Evolutionary conservation across 768 basidiomycete genomes (phyloP).

Genomic region (Boletales sp.): DNA sequence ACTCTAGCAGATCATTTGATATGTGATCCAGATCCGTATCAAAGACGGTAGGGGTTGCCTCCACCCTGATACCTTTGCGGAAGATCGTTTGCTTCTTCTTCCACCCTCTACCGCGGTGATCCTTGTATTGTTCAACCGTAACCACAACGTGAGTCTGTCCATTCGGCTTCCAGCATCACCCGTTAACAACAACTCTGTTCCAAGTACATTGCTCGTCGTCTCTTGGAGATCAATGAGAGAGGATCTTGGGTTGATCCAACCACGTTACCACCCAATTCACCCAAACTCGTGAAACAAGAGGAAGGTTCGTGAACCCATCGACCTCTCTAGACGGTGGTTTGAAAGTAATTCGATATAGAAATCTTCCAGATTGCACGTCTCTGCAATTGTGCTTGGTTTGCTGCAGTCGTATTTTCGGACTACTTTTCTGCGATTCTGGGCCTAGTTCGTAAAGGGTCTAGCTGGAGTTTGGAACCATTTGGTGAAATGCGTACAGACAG

Average conservation of each 20-base stretch:
- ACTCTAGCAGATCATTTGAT: background rate
- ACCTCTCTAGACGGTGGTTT: background rate
- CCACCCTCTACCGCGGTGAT: constrained; percentile 72
- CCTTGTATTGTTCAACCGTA: constrained; percentile 86
- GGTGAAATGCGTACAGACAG: constrained; percentile 62
- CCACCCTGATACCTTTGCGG: constrained; percentile 71
- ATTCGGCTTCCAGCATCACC: background rate
- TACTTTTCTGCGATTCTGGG: constrained; percentile 81
- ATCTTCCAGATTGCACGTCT: constrained; percentile 82
- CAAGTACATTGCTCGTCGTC: constrained; percentile 75
- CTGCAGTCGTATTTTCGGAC: constrained; percentile 71
- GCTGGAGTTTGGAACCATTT: constrained; percentile 77
- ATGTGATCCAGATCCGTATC: constrained; percentile 24
- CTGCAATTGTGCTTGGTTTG: constrained; percentile 81
- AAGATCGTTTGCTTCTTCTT: constrained; percentile 73
- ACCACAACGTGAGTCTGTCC: constrained; percentile 65
- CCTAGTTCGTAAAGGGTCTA: constrained; percentile 69
- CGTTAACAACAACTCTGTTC: background rate
- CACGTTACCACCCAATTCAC: constrained; percentile 31
- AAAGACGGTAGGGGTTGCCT: constrained; percentile 65
- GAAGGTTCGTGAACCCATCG: constrained; percentile 33
- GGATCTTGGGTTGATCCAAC: constrained; percentile 57
- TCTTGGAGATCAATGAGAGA: constrained; percentile 80
- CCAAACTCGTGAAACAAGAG: constrained; percentile 49
- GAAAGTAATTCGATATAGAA: constrained; percentile 38